A percentile compares a stretch with the other conserved stretches of the same genome.
Evolutionary conservation across 2,329 filamentous ascomycete species (phyloP).

Genomic region (Colletotrichum lupini): DNA sequence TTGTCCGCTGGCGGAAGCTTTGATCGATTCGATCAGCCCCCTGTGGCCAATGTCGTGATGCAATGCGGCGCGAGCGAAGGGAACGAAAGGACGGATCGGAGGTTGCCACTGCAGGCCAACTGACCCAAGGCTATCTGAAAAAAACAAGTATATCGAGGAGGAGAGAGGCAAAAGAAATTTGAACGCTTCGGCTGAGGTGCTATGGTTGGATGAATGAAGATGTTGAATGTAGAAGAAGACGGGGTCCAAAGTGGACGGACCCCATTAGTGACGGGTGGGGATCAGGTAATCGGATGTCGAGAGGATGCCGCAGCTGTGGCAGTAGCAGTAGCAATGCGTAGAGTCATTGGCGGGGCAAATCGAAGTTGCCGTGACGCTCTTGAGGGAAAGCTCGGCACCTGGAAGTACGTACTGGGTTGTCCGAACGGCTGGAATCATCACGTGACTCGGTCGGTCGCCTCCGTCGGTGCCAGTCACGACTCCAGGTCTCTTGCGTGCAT

Average conservation of each 20-base stretch:
- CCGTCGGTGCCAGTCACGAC: background rate
- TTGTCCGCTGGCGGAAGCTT: conserved; percentile 13
- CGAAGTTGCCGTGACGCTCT: conserved; percentile 41
- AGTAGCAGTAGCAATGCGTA: conserved; percentile 42
- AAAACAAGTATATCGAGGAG: background rate
- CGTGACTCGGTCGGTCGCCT: background rate
- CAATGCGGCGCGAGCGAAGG: background rate
- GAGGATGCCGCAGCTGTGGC: conserved; percentile 43
- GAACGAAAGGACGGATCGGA: background rate
- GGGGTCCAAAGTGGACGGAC: conserved; percentile 49
- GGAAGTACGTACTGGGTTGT: conserved; percentile 7
- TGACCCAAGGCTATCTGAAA: background rate
- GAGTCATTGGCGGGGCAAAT: conserved; percentile 52
- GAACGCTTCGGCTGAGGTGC: background rate
- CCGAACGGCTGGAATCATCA: background rate
- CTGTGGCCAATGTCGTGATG: conserved; percentile 21
- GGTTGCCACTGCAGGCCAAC: background rate
- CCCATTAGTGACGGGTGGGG: conserved; percentile 47
- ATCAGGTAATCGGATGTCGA: conserved; percentile 49
- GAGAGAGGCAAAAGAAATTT: background rate
- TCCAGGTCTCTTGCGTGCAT: background rate
- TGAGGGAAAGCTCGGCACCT: conserved; percentile 29
- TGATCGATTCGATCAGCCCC: background rate
- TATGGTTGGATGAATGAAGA: conserved; percentile 10
- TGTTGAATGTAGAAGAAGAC: conserved; percentile 35